Evolutionary conservation across 2,329 filamentous ascomycete species (phyloP).

Genomic region (Claviceps cyperi): DNA sequence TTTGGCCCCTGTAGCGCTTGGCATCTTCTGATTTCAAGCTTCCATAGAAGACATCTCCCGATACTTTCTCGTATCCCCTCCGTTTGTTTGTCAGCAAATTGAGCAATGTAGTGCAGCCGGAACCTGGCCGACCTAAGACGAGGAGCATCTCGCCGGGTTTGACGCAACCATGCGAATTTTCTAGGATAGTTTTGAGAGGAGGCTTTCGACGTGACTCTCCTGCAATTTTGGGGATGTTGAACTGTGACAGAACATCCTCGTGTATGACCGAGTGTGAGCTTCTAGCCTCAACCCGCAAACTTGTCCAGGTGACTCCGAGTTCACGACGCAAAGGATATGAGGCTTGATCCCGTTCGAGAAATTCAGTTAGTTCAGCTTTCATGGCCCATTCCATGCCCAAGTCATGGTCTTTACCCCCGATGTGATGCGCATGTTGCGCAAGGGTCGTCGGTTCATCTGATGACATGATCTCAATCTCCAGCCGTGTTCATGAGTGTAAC

Average conservation of each 20-base stretch:
- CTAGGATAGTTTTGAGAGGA: slow-evolving; percentile 49
- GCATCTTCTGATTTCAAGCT: slow-evolving; percentile 31
- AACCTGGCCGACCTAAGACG: slow-evolving; percentile 52
- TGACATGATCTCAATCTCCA: slow-evolving; percentile 10
- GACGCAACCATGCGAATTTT: slow-evolving; percentile 52
- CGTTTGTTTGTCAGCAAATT: slow-evolving; percentile 54
- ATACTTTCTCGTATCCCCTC: slow-evolving; percentile 40
- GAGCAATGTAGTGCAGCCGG: slow-evolving; percentile 57
- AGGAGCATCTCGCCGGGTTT: slow-evolving; percentile 60
- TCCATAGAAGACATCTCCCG: slow-evolving; percentile 45
- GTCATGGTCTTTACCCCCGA: slow-evolving; percentile 3
- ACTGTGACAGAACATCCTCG: slow-evolving; percentile 47
- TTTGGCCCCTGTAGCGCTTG: slow-evolving; percentile 39
- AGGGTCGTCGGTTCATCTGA: slow-evolving; percentile 13
- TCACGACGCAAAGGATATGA: slow-evolving; percentile 32
- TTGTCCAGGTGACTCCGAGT: slow-evolving; percentile 50
- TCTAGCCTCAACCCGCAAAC: slow-evolving; percentile 47
- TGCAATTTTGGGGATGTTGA: slow-evolving; percentile 38
- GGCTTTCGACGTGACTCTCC: slow-evolving; percentile 39
- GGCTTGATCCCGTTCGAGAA: slow-evolving; percentile 26
- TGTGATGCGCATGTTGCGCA: slow-evolving; percentile 11
- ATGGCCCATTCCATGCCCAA: slow-evolving; percentile 27
- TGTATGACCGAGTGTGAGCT: slow-evolving; percentile 48
- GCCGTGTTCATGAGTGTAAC: not conserved
- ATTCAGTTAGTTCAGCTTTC: slow-evolving; percentile 31